Evolutionary conservation across 352 stramenopile genomes (phyloP), one percentile per base, ranked within the genome.

Genomic region (Thalassiosira livingstoniorum): DNA sequence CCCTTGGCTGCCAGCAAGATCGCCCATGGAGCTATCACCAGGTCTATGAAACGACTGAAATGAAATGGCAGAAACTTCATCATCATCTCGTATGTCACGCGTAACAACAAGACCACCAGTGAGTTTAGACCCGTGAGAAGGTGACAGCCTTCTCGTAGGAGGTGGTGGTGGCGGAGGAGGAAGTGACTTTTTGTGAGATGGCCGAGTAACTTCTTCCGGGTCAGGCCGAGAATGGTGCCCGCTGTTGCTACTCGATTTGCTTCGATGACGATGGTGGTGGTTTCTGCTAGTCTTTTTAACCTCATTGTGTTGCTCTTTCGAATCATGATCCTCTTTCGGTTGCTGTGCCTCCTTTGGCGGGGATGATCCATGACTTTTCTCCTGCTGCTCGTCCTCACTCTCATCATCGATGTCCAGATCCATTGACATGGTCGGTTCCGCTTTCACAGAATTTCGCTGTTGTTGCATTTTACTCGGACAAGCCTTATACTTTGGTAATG

Each of bases 381-480:
- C n/a, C 47, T 27, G 5, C 4, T 58, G 47, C 11, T 29, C n/a
- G n/a, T 25, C 34, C 1, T 75, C 67, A 31, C 37, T 51, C 13
- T 75, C 67, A 7, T 42, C 42, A 23, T 75, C 67, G 23, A 75
- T 57, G n/a, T 75, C 54, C 54, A 75, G 60, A 66, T 66, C 54
- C 67, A 75, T 75, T 43, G 27, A 60, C 53, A 66, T 75, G 1
- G 54, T 75, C 4, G 53, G 65, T 13, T 60, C 54, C 1, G 51
- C 37, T 21, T 42, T 11, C 4, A 55, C 29, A 4, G 27, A 15
- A 58, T 58, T 58, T n/a, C 11, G 27, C 29, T 62, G 35, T 31
- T 66, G 47, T 25, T 47, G 47, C 67, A 67, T 65, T 35, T 67
- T 65, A 4, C 47, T 57, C 5, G 67, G 67, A 58, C 53, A 75